Conservation (phyloP, 78 protist species). For the Dictyostelium firmibasis region DNA sequence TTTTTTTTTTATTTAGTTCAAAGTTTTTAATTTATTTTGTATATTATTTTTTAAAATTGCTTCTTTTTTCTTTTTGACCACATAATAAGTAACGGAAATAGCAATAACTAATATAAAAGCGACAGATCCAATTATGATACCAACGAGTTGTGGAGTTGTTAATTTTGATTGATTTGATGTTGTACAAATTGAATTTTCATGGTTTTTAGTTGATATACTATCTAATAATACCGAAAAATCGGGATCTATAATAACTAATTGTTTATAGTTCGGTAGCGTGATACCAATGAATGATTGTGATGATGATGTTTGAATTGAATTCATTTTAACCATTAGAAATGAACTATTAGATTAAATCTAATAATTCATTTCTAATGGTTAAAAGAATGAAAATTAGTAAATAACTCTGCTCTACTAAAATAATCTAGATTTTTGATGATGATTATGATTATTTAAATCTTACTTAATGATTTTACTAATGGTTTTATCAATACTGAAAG, state of each 20-base stretch:
- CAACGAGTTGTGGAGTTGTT: neutral
- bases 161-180: neutral
- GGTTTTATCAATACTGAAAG: too few relatives aligned
- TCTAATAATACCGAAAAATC: slow-evolving; percentile 4
- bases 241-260: neutral
- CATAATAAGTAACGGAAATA: neutral
- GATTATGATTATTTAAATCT: too few relatives aligned
- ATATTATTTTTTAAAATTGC: neutral
- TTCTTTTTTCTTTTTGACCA: neutral
- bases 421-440: too few relatives aligned
- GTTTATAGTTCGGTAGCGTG: neutral
- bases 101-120: neutral
- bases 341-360: too few relatives aligned
- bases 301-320: neutral
- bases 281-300: slow-evolving; percentile 8
- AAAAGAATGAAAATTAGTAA: too few relatives aligned
- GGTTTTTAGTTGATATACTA: neutral
- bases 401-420: too few relatives aligned
- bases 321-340: too few relatives aligned
- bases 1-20: too few relatives aligned
- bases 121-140: neutral
- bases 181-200: neutral
- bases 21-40: neutral
- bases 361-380: neutral
- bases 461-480: too few relatives aligned